Evolutionary conservation across 768 basidiomycete genomes (phyloP).

Genomic region (Collybiopsis luxurians): DNA sequence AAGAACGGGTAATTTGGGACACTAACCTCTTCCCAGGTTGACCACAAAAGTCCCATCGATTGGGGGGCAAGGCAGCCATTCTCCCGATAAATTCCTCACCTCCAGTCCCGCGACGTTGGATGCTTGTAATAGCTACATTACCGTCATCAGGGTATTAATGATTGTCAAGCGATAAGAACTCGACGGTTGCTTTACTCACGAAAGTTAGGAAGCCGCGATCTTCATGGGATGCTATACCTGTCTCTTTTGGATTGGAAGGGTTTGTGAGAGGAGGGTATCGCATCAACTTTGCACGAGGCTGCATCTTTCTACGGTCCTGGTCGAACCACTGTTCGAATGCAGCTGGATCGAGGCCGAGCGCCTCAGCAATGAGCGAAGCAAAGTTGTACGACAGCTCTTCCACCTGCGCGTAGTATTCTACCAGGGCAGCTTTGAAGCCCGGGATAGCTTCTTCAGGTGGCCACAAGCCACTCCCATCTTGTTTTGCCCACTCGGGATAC

Average conservation of each 20-base stretch:
- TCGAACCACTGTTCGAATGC: slow-evolving; percentile 43
- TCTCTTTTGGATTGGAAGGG: slow-evolving; percentile 14
- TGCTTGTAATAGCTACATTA: slow-evolving; percentile 48
- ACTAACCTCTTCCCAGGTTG: slow-evolving; percentile 44
- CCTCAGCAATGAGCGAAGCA: slow-evolving; percentile 41
- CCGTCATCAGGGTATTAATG: neutral
- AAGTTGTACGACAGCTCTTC: slow-evolving; percentile 44
- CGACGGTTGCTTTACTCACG: no score
- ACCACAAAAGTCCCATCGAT: slow-evolving; percentile 56
- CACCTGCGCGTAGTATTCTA: slow-evolving; percentile 39
- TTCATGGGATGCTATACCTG: slow-evolving; percentile 2
- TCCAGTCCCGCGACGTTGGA: slow-evolving; percentile 54
- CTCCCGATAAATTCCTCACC: slow-evolving; percentile 52
- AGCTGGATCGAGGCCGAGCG: slow-evolving; percentile 41
- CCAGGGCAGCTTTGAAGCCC: slow-evolving; percentile 42
- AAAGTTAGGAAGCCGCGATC: slow-evolving; percentile 7
- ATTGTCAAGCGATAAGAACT: neutral
- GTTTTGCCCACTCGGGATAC: slow-evolving; percentile 49
- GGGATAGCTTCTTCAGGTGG: slow-evolving; percentile 28
- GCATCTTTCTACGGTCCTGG: slow-evolving; percentile 37
- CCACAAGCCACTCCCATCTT: slow-evolving; percentile 28
- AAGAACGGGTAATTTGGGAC: slow-evolving; percentile 38
- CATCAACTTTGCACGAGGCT: slow-evolving; percentile 30
- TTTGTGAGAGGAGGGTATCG: slow-evolving; percentile 43
- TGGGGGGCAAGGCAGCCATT: slow-evolving; percentile 58